Conservation (phyloP, 352 stramenopile genomes). For the Phytopythium oedochilum region DNA sequence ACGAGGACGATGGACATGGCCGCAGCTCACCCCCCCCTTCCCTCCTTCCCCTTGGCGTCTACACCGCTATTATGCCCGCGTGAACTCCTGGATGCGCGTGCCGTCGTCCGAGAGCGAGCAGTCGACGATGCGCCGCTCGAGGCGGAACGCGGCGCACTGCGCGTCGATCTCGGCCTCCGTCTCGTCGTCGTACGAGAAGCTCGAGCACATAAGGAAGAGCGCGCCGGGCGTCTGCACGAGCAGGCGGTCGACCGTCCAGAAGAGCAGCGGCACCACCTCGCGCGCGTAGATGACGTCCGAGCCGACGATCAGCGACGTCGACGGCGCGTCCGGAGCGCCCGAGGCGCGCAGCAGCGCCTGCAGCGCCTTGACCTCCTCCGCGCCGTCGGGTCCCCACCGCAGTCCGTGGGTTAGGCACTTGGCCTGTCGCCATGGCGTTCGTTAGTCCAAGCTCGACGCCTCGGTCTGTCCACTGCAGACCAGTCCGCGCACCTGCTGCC, state of each 20-base stretch:
- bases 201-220: constrained; percentile 75
- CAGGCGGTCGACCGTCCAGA: constrained; percentile 71
- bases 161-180: constrained; percentile 65
- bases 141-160: constrained; percentile 39
- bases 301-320: constrained; percentile 58
- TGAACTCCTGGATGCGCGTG: constrained; percentile 59
- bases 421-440: constrained; percentile 21
- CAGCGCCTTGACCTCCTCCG: constrained; percentile 46
- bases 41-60: not conserved
- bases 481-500: constrained; percentile 3
- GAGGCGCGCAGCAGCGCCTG: constrained; percentile 19
- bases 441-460: not conserved
- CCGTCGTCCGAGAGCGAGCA: constrained; percentile 34
- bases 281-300: constrained; percentile 76
- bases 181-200: constrained; percentile 63
- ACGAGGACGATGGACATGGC: not conserved
- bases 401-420: constrained; percentile 56
- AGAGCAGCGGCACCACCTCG: constrained; percentile 62
- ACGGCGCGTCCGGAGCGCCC: not conserved
- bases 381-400: constrained; percentile 57
- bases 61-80: constrained; percentile 14
- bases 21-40: not conserved
- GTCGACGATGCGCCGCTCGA: constrained; percentile 43
- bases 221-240: constrained; percentile 11
- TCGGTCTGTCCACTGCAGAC: not conserved